Evolutionary conservation across 768 basidiomycete genomes (phyloP).

Genomic region (Phanerochaete sordida): DNA sequence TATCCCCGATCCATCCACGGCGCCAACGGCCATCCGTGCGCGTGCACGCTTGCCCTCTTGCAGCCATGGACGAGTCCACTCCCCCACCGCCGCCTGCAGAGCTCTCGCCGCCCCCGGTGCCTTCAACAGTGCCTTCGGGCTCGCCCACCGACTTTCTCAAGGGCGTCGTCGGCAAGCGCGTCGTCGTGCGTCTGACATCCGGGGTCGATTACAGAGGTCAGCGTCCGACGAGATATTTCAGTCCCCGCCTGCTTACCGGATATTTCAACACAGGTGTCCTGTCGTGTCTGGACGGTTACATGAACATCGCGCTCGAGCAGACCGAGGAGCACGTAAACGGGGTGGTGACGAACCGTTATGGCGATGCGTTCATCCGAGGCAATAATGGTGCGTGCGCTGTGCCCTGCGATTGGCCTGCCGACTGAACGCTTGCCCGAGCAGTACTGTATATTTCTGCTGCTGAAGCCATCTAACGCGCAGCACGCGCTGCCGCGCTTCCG

Average conservation of each 20-base stretch:
- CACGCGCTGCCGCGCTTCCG: not conserved
- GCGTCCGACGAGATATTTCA: not conserved
- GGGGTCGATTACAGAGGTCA: conserved; percentile 92
- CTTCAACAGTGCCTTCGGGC: conserved; percentile 51
- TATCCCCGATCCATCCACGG: not conserved
- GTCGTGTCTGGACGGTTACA: conserved; percentile 96
- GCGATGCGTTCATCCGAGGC: conserved; percentile 93
- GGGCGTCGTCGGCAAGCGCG: conserved; percentile 93
- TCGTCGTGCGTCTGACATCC: conserved; percentile 86
- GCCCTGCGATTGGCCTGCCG: not conserved
- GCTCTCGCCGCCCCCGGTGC: conserved; percentile 42
- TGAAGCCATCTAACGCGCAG: conserved; percentile 17
- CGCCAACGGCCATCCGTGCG: not conserved
- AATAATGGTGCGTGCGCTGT: conserved; percentile 68
- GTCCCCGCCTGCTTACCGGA: not conserved
- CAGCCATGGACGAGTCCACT: conserved; percentile 26
- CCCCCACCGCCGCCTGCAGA: conserved; percentile 32
- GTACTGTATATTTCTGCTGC: conserved; percentile 28
- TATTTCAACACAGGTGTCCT: conserved; percentile 59
- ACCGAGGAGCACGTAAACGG: conserved; percentile 95
- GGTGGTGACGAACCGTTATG: conserved; percentile 81
- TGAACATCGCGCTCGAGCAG: conserved; percentile 98
- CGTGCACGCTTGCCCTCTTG: not conserved
- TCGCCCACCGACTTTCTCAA: conserved; percentile 93
- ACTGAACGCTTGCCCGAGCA: not conserved